These are phyloP conservation scores for Cercospora zeae-maydis DNA, from an alignment of 2,329 filamentous ascomycete genomes.

Conservation along the genomic window DNA sequence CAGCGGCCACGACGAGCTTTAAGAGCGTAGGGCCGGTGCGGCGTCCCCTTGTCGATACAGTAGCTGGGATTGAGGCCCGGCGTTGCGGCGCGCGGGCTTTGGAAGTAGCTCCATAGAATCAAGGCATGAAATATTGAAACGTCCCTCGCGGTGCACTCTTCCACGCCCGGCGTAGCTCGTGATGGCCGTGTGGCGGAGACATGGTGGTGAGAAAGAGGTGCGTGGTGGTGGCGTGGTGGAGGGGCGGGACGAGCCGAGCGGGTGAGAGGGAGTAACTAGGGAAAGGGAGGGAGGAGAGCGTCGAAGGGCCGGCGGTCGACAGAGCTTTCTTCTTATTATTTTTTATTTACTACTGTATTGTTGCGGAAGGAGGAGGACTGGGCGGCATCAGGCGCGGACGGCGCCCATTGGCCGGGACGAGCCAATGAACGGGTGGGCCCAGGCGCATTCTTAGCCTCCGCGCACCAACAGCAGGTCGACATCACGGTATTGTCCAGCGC, in stretches of 20 bases:
- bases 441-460: constrained; percentile 16
- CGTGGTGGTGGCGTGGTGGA: too few species aligned
- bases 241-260: neutral
- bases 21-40: constrained; percentile 13
- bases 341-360: too few species aligned
- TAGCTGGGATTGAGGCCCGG: constrained; percentile 2
- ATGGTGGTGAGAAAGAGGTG: too few species aligned
- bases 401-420: constrained; percentile 13
- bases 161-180: neutral
- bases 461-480: constrained; percentile 15
- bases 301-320: too few species aligned
- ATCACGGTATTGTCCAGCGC: constrained; percentile 21
- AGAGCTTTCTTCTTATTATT: too few species aligned
- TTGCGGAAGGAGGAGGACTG: too few species aligned
- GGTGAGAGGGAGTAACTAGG: too few species aligned
- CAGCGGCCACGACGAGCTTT: constrained; percentile 51
- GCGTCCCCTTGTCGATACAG: constrained; percentile 11
- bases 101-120: constrained; percentile 22
- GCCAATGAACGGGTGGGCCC: constrained; percentile 16
- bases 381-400: neutral
- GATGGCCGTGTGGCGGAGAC: too few species aligned
- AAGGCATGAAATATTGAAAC: constrained; percentile 14
- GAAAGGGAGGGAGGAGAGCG: neutral
- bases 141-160: neutral
- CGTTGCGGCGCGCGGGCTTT: neutral